phyloP scores from a whole-genome alignment of 331 rosid genomes.

The Malus hybrid region DNA sequence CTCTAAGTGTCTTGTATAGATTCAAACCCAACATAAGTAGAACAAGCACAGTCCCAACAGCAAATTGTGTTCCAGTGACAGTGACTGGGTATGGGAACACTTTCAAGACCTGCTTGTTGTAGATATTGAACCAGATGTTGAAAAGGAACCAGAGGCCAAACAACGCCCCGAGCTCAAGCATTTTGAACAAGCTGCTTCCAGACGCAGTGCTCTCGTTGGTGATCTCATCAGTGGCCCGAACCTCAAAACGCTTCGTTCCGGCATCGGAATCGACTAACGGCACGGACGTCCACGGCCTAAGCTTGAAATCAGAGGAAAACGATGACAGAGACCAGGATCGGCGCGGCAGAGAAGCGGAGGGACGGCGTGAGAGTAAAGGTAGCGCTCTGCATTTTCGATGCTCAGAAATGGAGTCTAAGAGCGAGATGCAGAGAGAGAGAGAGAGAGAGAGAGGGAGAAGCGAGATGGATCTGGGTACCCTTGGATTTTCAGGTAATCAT shows the following conservation, averaged over 20 bases:
- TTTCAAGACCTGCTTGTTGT: constrained; percentile 93
- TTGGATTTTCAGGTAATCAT: too few relatives aligned
- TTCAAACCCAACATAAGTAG: constrained; percentile 62
- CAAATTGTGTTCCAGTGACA: constrained; percentile 56
- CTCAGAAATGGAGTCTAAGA: constrained; percentile 25
- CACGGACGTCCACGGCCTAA: constrained; percentile 37
- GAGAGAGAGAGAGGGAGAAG: too few relatives aligned
- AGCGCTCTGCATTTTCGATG: constrained; percentile 55
- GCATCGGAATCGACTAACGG: constrained; percentile 23
- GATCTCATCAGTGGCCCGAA: constrained; percentile 53
- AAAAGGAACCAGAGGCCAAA: constrained; percentile 77
- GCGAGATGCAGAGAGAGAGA: too few relatives aligned
- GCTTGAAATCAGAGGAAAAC: constrained; percentile 36
- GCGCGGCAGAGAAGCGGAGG: constrained; percentile 33
- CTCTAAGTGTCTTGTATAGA: constrained; percentile 65
- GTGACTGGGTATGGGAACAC: constrained; percentile 67
- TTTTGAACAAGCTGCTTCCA: constrained; percentile 19
- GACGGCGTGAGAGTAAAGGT: constrained; percentile 37
- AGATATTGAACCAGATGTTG: constrained; percentile 85
- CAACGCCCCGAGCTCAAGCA: constrained; percentile 58
- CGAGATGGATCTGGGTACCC: too few relatives aligned
- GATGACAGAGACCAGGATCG: constrained; percentile 64
- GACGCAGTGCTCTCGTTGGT: constrained; percentile 25
- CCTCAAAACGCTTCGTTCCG: constrained; percentile 23
- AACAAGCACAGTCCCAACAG: constrained; percentile 61